Base-by-base conservation (phyloP, 257 asterid species). In the Solanum pennellii region DNA sequence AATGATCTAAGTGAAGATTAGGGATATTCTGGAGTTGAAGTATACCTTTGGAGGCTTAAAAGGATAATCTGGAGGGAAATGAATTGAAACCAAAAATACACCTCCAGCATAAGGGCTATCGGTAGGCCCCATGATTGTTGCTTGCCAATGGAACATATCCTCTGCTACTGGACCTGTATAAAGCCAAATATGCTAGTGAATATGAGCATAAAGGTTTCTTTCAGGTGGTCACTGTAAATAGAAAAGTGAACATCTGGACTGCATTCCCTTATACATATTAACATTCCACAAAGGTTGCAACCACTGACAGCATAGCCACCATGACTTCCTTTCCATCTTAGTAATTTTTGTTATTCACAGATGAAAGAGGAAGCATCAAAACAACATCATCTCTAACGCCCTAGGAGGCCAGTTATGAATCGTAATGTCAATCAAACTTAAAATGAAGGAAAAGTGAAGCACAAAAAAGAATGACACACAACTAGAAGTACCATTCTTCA, bases 31-130 rank as follows among this genome's bases (percentile, higher is more conserved):
- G 69, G 45, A 73, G 49, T 3, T 37, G 31, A 7, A 77, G 52
- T 77, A 75, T 87, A 91, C 93, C 93, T 91, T 91, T 47, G 93
- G 93, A n/a, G 93, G 93, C 89, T 91, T 91, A 73, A 91, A 91
- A 12, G 93, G 93, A 71, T 91, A 91, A 83, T 91, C 93, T 7
- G 93, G 93, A 11, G 93, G 93, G 56, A 91, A 91, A 87, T 91
- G 93, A 85, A 91, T 91, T n/a, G 93, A 91, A 86, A 91, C 93
- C 62, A 91, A 89, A 71, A 91, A 91, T 82, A 91, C 93, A 31
- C 93, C 93, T 52, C 91, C 93, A 15, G 93, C 86, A 59, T 91
- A 91, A 42, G 93, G 93, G 88, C 93, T 91, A 82, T 91, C 93
- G 15, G 92, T 79, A 75, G 93, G 93, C 29, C 93, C 93, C 93